Percentiles rank a stretch among this genome's conserved stretches.
phyloP scores from a whole-genome alignment of 768 basidiomycete species.

The Trametes cinnabarina region DNA sequence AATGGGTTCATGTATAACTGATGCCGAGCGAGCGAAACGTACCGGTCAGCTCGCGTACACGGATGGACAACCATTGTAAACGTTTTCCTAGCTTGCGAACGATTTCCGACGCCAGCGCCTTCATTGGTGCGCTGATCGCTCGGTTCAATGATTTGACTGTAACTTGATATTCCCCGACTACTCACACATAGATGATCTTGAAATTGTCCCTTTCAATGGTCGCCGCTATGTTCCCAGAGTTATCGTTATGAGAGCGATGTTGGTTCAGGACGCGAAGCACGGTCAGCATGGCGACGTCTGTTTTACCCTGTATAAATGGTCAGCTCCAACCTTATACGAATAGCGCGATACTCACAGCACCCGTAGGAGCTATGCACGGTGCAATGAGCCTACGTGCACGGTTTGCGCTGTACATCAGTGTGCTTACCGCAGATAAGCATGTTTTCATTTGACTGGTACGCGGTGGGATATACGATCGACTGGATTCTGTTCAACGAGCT shows the following conservation, averaged over 20 bases:
- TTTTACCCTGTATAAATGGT: constrained; percentile 76
- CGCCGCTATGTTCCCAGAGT: constrained; percentile 36
- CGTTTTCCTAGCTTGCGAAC: constrained; percentile 90
- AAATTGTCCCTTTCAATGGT: constrained; percentile 71
- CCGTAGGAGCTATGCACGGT: constrained; percentile 76
- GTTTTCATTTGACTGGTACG: constrained; percentile 95
- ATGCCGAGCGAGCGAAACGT: not conserved
- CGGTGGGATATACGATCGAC: constrained; percentile 90
- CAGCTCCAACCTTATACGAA: not conserved
- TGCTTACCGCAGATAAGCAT: constrained; percentile 84
- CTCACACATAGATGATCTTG: constrained; percentile 96
- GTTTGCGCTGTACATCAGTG: not conserved
- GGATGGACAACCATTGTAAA: constrained; percentile 81
- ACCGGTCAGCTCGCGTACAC: constrained; percentile 91
- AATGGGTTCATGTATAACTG: not conserved
- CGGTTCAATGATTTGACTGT: not conserved
- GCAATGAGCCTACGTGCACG: not conserved
- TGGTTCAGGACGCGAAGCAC: constrained; percentile 87
- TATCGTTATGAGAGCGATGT: constrained; percentile 42
- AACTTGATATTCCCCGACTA: not conserved
- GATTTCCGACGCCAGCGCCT: constrained; percentile 94
- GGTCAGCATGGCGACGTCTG: constrained; percentile 93
- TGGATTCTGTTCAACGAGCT: constrained; percentile 88
- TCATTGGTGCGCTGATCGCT: constrained; percentile 87
- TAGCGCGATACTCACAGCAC: constrained; percentile 65